Evolutionary conservation across 352 stramenopile species (phyloP), one percentile per base, ranked within the genome.

Genomic region (Globisporangium echinulatum): DNA sequence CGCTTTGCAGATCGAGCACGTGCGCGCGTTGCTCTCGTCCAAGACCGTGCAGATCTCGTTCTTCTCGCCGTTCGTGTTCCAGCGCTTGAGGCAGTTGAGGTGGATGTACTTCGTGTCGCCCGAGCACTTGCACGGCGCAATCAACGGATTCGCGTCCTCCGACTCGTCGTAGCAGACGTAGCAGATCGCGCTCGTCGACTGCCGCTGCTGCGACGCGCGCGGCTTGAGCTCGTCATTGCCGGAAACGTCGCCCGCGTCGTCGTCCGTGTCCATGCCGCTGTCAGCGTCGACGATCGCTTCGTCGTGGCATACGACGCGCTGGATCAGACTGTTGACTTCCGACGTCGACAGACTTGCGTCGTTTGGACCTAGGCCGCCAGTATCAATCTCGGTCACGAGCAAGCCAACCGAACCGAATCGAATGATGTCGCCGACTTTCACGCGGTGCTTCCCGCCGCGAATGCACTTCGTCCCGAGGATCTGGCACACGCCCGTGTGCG

Each of bases 21-120:
- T 92, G 59, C 82, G 82, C 42, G 82, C 82, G 65, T 92, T 90
- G 63, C 74, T 88, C 61, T 92, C 82, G 59, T 94, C 82, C 39
- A 92, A 59, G 15, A 94, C 85, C 3, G 85, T 88, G 58, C 85
- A 94, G 66, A 94, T 92, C 64, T 94, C 82, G 52, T 94, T 92
- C 72, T 92, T 92, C 63, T 94, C 85, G 14, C 82, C 82, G 61
- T 94, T 94, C 14, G 82, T 94, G 73, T 98, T 96, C 91, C 92
- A 98, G 52, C 96, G 94, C 58, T 97, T 94, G 37, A 98, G 79
- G 63, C 94, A 98, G 64, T 97, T 96, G 8, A 98, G 77, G 57
- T 98, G 94, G 17, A 98, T 96, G 79, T 97, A 97, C 67, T 96
- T 96, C 44, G 94, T 98, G 69, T 98, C 94, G 15, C 94, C 94